These are phyloP conservation scores for Thuidium tamariscinum DNA, from an alignment of 225 moss, liverwort and hornwort genomes.

Conservation along the genomic window DNA sequence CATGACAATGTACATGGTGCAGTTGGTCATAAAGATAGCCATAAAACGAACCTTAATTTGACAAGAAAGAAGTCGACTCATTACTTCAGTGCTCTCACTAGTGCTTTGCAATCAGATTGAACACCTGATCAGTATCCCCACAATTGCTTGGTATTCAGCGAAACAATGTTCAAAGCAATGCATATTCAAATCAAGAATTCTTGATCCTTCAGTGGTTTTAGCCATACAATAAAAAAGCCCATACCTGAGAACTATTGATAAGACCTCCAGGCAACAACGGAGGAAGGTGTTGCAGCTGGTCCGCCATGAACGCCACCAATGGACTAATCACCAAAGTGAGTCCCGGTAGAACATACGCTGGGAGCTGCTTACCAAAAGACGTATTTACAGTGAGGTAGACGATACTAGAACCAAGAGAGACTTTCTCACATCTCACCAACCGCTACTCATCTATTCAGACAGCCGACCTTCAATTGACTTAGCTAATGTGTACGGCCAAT, in stretches of 20 bases:
- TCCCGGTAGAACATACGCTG: constrained; percentile 70
- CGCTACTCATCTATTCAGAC: not conserved
- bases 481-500: not conserved
- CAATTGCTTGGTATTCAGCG: not conserved
- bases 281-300: constrained; percentile 82
- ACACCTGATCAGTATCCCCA: not conserved
- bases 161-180: not conserved
- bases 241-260: constrained; percentile 82
- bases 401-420: not conserved
- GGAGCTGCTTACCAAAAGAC: constrained; percentile 24
- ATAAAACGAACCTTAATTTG: constrained; percentile 54
- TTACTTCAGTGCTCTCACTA: constrained; percentile 62
- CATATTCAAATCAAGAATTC: not conserved
- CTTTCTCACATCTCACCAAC: not conserved
- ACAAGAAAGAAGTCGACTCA: constrained; percentile 53
- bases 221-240: not conserved
- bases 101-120: constrained; percentile 37
- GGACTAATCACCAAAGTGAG: constrained; percentile 89
- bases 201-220: not conserved
- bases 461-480: not conserved
- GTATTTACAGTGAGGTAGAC: not conserved
- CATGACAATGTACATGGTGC: not conserved
- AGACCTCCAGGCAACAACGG: constrained; percentile 68
- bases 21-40: not conserved
- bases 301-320: constrained; percentile 82